A percentile compares a stretch with the other conserved stretches of the same genome.
These are phyloP conservation scores for Vicia sativa DNA, from an alignment of 306 rosid species.

Conservation along the genomic window DNA sequence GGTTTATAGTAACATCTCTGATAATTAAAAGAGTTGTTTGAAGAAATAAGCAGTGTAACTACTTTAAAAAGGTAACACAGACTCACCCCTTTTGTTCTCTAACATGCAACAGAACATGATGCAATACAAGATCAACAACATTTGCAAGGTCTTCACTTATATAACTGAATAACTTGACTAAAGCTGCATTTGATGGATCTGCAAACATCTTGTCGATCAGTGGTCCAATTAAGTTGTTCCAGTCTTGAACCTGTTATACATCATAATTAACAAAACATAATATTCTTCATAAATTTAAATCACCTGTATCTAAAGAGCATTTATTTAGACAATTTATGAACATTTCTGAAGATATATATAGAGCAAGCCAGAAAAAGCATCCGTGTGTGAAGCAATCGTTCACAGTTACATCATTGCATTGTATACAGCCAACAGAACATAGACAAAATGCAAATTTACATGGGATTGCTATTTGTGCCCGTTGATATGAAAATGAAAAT, in stretches of 20 bases:
- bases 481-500: constrained; percentile 23
- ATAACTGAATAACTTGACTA: constrained; percentile 76
- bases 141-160: constrained; percentile 69
- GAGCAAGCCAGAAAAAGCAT: constrained; percentile 26
- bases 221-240: constrained; percentile 72
- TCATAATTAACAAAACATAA: constrained; percentile 32
- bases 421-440: constrained; percentile 11
- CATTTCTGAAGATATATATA: constrained; percentile 16
- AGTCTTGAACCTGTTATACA: constrained; percentile 70
- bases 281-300: neutral
- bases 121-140: constrained; percentile 67
- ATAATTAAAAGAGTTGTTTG: constrained; percentile 2
- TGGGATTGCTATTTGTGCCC: constrained; percentile 12
- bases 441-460: constrained; percentile 33
- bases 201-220: constrained; percentile 86
- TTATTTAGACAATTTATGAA: constrained; percentile 13
- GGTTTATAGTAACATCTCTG: constrained; percentile 13
- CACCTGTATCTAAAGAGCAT: constrained; percentile 12
- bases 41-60: constrained; percentile 16
- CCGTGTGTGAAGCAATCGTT: constrained; percentile 1
- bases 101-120: constrained; percentile 64
- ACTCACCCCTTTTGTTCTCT: constrained; percentile 72
- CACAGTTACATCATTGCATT: neutral
- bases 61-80: constrained; percentile 7
- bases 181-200: constrained; percentile 80